Percentiles rank a stretch among this genome's conserved stretches.
These are phyloP conservation scores for Epichloe elymi DNA, from an alignment of 2,329 filamentous ascomycete species.

Conservation along the genomic window DNA sequence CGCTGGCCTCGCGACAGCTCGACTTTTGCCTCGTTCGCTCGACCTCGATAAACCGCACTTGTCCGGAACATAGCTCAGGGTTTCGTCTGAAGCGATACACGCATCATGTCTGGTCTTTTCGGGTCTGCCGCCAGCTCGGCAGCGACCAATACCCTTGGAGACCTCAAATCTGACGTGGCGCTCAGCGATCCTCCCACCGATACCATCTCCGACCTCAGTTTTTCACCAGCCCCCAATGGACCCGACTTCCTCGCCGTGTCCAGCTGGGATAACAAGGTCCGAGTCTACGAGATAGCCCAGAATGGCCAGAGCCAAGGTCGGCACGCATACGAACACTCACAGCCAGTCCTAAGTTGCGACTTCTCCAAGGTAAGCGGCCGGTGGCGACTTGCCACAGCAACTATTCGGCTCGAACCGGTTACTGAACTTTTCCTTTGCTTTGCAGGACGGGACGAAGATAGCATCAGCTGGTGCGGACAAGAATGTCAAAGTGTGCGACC, in stretches of 20 bases:
- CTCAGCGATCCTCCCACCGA: slow-evolving; percentile 72
- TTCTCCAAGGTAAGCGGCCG: slow-evolving; percentile 64
- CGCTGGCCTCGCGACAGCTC: background rate
- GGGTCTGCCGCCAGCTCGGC: slow-evolving; percentile 38
- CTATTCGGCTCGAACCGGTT: background rate
- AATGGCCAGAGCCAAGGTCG: slow-evolving; percentile 73
- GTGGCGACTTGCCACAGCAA: background rate
- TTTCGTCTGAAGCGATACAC: background rate
- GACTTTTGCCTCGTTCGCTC: background rate
- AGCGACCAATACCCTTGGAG: slow-evolving; percentile 64
- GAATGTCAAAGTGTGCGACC: slow-evolving; percentile 75
- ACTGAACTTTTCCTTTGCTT: background rate
- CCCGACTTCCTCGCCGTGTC: slow-evolving; percentile 74
- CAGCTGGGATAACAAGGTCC: slow-evolving; percentile 96
- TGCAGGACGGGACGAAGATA: slow-evolving; percentile 77
- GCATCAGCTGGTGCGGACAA: slow-evolving; percentile 86
- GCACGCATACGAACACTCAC: slow-evolving; percentile 74
- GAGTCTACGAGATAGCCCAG: slow-evolving; percentile 81
- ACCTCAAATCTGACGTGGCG: slow-evolving; percentile 79
- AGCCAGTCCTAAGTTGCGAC: slow-evolving; percentile 69
- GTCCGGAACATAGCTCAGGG: background rate
- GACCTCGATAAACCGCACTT: slow-evolving; percentile 6
- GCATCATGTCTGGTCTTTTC: slow-evolving; percentile 52
- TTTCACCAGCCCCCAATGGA: slow-evolving; percentile 49
- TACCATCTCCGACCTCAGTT: slow-evolving; percentile 75